These are phyloP conservation scores for Solanum ossicruentum DNA, from an alignment of 257 asterid species.

Conservation along the genomic window DNA sequence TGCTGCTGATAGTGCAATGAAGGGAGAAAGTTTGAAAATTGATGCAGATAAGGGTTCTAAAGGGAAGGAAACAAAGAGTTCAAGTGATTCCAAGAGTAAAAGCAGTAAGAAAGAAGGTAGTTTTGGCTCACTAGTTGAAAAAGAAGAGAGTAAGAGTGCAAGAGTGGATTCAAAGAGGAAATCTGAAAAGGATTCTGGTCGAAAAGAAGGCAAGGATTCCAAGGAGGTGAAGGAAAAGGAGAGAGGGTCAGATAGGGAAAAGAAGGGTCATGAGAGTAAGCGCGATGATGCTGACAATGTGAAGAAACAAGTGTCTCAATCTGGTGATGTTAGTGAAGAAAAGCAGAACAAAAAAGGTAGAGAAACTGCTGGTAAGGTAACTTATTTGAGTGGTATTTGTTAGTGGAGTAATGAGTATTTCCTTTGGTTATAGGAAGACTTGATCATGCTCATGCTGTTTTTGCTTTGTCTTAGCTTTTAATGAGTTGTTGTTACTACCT, in stretches of 20 bases:
- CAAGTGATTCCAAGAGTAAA: conserved; percentile 49
- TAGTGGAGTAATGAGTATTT: not conserved
- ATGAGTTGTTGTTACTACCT: not conserved
- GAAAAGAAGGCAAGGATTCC: conserved; percentile 60
- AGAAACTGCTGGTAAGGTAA: conserved; percentile 76
- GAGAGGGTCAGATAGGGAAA: conserved; percentile 66
- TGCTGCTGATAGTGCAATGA: conserved; percentile 49
- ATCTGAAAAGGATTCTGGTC: conserved; percentile 62
- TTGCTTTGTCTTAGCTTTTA: not conserved
- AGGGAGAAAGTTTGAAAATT: conserved; percentile 32
- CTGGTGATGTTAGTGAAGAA: conserved; percentile 47
- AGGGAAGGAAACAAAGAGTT: conserved; percentile 48
- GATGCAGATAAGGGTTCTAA: conserved; percentile 33
- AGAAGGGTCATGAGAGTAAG: conserved; percentile 46
- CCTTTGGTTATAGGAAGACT: not conserved
- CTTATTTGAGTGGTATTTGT: conserved; percentile 18
- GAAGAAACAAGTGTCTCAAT: conserved; percentile 44
- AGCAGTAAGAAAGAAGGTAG: conserved; percentile 61
- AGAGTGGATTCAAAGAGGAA: conserved; percentile 72
- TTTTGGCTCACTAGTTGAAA: conserved; percentile 30
- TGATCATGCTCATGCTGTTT: not conserved
- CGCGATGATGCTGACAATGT: conserved; percentile 35
- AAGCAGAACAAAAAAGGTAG: conserved; percentile 52
- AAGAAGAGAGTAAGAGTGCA: conserved; percentile 44
- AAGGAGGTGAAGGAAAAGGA: conserved; percentile 49